Evolutionary conservation across 768 basidiomycete genomes (phyloP).

Genomic region (Rhizopogon rudus): DNA sequence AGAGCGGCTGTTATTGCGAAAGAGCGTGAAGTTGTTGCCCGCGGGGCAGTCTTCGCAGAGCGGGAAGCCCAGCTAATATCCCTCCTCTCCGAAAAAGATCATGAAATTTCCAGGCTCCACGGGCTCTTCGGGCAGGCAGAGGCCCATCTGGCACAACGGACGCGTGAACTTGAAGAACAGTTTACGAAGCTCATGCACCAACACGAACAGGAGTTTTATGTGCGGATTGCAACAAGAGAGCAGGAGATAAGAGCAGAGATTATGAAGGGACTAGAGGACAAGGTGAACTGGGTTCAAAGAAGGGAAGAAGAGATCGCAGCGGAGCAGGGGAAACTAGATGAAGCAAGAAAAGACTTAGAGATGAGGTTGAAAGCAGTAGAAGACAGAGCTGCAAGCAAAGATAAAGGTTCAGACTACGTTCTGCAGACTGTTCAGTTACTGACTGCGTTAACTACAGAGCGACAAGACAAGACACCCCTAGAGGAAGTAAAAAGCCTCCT

Average conservation of each 20-base stretch:
- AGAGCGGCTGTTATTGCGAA: conserved; percentile 48
- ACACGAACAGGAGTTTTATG: conserved; percentile 58
- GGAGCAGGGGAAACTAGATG: conserved; percentile 47
- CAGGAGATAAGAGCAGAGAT: conserved; percentile 47
- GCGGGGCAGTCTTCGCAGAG: conserved; percentile 52
- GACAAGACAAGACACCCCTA: conserved; percentile 54
- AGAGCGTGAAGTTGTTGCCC: conserved; percentile 59
- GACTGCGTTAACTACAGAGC: conserved; percentile 23
- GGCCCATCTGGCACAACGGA: conserved; percentile 37
- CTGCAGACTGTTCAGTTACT: background rate
- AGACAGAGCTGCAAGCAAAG: conserved; percentile 24
- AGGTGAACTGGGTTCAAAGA: conserved; percentile 41
- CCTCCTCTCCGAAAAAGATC: conserved; percentile 51
- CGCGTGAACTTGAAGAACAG: conserved; percentile 56
- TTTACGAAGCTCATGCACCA: conserved; percentile 65
- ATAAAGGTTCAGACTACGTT: conserved; percentile 6
- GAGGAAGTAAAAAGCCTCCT: conserved; percentile 76
- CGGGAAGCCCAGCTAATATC: conserved; percentile 48
- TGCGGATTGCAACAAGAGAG: conserved; percentile 54
- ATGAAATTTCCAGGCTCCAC: conserved; percentile 50
- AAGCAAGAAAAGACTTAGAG: conserved; percentile 45
- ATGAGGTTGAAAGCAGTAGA: conserved; percentile 39
- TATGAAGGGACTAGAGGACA: conserved; percentile 32
- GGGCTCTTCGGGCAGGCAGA: conserved; percentile 35
- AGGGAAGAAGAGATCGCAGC: conserved; percentile 49